A percentile compares a stretch with the other conserved stretches of the same genome.
Evolutionary conservation across 805 yeast genomes (phyloP).

Genomic region (Teunomyces barrocoloradensis): DNA sequence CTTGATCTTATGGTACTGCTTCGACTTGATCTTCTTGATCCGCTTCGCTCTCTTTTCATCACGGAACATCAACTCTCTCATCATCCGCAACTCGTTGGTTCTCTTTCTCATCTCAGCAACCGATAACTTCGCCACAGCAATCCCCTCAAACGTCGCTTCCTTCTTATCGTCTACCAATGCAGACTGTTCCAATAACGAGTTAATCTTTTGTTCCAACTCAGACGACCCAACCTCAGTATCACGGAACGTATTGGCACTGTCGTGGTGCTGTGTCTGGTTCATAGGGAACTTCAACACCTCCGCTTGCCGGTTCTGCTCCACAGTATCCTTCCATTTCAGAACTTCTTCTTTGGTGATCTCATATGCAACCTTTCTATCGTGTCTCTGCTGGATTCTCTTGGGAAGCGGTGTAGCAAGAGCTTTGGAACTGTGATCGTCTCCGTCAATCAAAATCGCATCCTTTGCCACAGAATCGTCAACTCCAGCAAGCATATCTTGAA

Average conservation of each 20-base stretch:
- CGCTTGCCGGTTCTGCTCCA: slow-evolving; percentile 74
- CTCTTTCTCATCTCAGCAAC: slow-evolving; percentile 76
- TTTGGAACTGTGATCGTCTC: slow-evolving; percentile 34
- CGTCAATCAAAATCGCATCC: slow-evolving; percentile 50
- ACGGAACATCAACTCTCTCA: slow-evolving; percentile 96
- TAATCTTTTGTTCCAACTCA: slow-evolving; percentile 67
- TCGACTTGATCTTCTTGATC: slow-evolving; percentile 91
- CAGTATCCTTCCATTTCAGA: slow-evolving; percentile 82
- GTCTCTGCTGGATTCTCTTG: slow-evolving; percentile 75
- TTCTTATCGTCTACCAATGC: slow-evolving; percentile 68
- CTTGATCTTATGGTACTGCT: slow-evolving; percentile 79
- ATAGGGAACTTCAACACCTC: slow-evolving; percentile 82
- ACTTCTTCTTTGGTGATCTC: slow-evolving; percentile 86
- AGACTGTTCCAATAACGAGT: slow-evolving; percentile 59
- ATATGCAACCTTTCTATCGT: slow-evolving; percentile 87
- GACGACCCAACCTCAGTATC: slow-evolving; percentile 19
- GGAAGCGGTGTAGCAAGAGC: slow-evolving; percentile 82
- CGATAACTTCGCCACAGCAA: slow-evolving; percentile 76
- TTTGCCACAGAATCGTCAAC: slow-evolving; percentile 49
- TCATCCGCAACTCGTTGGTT: slow-evolving; percentile 77
- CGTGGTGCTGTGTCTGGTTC: slow-evolving; percentile 42
- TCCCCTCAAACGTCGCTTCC: slow-evolving; percentile 82
- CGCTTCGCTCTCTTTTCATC: slow-evolving; percentile 90
- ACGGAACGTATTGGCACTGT: slow-evolving; percentile 32
- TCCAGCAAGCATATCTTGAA: slow-evolving; percentile 74